Percentiles rank a stretch among this genome's conserved stretches.
Evolutionary conservation across 148 eudicot species (phyloP).

Genomic region (Agrostemma githago): DNA sequence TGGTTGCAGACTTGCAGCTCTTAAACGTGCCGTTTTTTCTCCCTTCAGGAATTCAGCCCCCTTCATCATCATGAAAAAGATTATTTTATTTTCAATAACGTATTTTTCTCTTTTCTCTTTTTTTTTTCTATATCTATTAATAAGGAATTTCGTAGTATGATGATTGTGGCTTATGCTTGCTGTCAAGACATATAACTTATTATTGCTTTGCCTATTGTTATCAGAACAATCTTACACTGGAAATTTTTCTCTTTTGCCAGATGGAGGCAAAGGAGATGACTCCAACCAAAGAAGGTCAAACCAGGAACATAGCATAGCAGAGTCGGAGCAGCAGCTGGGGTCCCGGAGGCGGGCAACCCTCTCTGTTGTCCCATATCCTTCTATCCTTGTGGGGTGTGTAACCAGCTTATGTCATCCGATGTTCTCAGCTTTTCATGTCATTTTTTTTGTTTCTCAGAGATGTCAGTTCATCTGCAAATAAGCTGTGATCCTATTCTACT

Average conservation of each 20-base stretch:
- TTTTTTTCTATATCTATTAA: not conserved
- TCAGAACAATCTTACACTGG: slow-evolving; percentile 11
- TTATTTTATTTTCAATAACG: not conserved
- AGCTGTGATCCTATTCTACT: not conserved
- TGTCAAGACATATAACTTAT: slow-evolving; percentile 6
- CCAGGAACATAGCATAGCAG: slow-evolving; percentile 50
- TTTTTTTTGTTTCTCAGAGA: not conserved
- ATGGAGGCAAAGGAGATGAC: slow-evolving; percentile 72
- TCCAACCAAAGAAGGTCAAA: slow-evolving; percentile 50
- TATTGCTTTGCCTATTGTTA: not conserved
- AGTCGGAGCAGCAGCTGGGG: slow-evolving; percentile 63
- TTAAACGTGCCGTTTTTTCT: too few relatives aligned
- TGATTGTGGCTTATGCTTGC: not conserved
- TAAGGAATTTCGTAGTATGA: not conserved
- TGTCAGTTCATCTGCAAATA: not conserved
- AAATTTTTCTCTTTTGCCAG: slow-evolving; percentile 31
- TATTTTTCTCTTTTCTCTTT: not conserved
- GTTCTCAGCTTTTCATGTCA: not conserved
- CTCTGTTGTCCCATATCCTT: slow-evolving; percentile 66
- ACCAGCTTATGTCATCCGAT: slow-evolving; percentile 8
- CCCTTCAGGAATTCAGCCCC: too few relatives aligned
- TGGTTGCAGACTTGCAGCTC: too few relatives aligned
- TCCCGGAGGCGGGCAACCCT: slow-evolving; percentile 57
- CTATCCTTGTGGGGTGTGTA: slow-evolving; percentile 90
- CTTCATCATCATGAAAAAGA: too few relatives aligned